Conservation (phyloP, 495 filamentous ascomycete species). For the Penicillium argentinense region DNA sequence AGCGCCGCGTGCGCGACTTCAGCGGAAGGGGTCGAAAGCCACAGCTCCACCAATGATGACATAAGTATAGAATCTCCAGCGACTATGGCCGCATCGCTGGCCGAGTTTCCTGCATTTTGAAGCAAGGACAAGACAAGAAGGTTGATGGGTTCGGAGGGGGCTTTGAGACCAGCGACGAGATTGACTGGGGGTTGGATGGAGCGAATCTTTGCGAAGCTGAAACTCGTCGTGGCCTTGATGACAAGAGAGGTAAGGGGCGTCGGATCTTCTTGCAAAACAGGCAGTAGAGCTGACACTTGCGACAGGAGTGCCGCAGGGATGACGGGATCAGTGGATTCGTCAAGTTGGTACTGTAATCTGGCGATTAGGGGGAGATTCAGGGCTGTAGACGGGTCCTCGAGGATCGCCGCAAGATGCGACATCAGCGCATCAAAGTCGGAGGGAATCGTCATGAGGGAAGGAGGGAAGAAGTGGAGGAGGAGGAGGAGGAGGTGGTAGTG, state of each 20-base stretch:
- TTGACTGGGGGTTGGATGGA: conserved; percentile 47
- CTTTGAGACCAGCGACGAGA: conserved; percentile 53
- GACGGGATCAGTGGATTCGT: conserved; percentile 32
- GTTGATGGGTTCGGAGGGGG: conserved; percentile 65
- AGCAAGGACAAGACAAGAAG: conserved; percentile 68
- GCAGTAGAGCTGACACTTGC: conserved; percentile 46
- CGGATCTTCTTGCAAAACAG: conserved; percentile 51
- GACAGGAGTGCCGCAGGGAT: conserved; percentile 44
- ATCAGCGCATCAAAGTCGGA: conserved; percentile 39
- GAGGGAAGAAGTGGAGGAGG: no score
- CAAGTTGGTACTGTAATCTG: conserved; percentile 42
- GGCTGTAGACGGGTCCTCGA: conserved; percentile 34
- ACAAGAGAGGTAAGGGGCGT: conserved; percentile 48
- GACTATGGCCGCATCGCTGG: conserved; percentile 66
- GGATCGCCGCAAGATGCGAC: conserved; percentile 37
- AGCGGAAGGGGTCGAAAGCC: conserved; percentile 69
- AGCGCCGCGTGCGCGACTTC: conserved; percentile 71
- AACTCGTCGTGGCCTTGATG: conserved; percentile 34
- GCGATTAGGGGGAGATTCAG: conserved; percentile 40
- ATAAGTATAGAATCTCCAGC: conserved; percentile 64
- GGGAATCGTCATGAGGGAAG: conserved; percentile 36
- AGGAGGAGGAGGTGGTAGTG: no score
- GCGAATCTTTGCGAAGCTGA: conserved; percentile 46
- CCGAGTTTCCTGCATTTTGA: conserved; percentile 62
- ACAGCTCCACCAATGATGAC: conserved; percentile 60